Conservation (phyloP, 768 basidiomycete genomes). For the Suillus ampliporus region DNA sequence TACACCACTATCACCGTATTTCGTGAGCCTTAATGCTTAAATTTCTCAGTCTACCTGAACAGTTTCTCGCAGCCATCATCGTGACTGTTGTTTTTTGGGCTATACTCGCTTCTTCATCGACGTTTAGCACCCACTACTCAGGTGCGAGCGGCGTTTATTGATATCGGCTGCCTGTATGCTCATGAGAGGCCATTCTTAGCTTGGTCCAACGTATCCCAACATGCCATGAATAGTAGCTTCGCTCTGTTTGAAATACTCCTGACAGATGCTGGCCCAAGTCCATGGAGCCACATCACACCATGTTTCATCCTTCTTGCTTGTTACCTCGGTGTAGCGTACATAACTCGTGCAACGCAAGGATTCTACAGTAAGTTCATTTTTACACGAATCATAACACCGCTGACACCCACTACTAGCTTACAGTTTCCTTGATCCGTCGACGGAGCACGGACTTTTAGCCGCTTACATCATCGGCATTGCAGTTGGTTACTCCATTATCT, state of each 20-base stretch:
- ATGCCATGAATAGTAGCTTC: slow-evolving; percentile 63
- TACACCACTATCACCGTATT: slow-evolving; percentile 56
- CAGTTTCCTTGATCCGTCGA: slow-evolving; percentile 62
- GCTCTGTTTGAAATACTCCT: slow-evolving; percentile 62
- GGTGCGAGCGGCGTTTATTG: slow-evolving; percentile 37
- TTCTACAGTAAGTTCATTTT: slow-evolving; percentile 60
- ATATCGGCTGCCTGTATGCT: slow-evolving; percentile 7
- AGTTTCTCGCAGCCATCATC: slow-evolving; percentile 53
- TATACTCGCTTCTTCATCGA: slow-evolving; percentile 48
- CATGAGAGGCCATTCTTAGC: slow-evolving; percentile 38
- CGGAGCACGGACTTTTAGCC: slow-evolving; percentile 50
- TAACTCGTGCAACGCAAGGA: slow-evolving; percentile 63
- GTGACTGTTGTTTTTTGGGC: slow-evolving; percentile 71
- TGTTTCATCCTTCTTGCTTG: slow-evolving; percentile 54
- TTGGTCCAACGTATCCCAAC: slow-evolving; percentile 64
- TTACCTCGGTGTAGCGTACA: slow-evolving; percentile 73
- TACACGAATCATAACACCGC: not conserved
- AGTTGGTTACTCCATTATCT: slow-evolving; percentile 56
- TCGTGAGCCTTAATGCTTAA: slow-evolving; percentile 49
- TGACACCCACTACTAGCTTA: slow-evolving; percentile 54
- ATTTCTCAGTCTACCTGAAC: not conserved
- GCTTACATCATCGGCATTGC: slow-evolving; percentile 69
- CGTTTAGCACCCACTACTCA: slow-evolving; percentile 45
- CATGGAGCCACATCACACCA: slow-evolving; percentile 56
- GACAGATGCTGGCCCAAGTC: slow-evolving; percentile 56